Percentiles rank a stretch among this genome's conserved stretches.
Evolutionary conservation across 1,139 yeast genomes (phyloP).

Genomic region (Diutina siamensis): DNA sequence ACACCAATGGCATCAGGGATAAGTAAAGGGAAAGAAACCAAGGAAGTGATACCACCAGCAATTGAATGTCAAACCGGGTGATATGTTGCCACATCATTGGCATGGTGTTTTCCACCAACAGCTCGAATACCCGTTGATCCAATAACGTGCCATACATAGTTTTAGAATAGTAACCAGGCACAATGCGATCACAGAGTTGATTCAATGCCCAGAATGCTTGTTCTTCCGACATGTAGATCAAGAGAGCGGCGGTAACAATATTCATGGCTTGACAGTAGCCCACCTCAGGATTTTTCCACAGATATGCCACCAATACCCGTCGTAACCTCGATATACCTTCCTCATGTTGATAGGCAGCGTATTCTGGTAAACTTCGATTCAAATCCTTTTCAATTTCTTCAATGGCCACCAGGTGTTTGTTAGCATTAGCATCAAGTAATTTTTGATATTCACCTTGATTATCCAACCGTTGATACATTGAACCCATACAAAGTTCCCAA

Average conservation of each 20-base stretch:
- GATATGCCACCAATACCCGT: conserved; percentile 82
- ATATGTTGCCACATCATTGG: conserved; percentile 85
- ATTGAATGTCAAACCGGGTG: conserved; percentile 67
- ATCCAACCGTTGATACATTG: conserved; percentile 62
- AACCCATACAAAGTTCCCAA: conserved; percentile 90
- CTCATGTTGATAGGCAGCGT: conserved; percentile 78
- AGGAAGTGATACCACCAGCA: conserved; percentile 90
- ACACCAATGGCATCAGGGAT: conserved; percentile 89
- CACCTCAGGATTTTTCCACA: conserved; percentile 95
- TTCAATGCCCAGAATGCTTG: conserved; percentile 94
- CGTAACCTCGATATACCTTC: conserved; percentile 82
- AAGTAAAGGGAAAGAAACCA: conserved; percentile 91
- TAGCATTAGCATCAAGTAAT: conserved; percentile 48
- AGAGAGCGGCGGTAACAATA: conserved; percentile 85
- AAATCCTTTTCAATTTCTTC: conserved; percentile 96
- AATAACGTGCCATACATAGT: conserved; percentile 96
- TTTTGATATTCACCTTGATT: conserved; percentile 48
- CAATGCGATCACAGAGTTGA: conserved; percentile 69
- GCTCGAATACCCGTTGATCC: conserved; percentile 90
- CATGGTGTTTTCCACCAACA: conserved; percentile 79
- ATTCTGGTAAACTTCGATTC: conserved; percentile 89
- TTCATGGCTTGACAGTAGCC: conserved; percentile 99
- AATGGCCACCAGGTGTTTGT: conserved; percentile 65
- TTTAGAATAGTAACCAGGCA: conserved; percentile 93
- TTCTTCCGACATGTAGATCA: conserved; percentile 92